phyloP scores from a whole-genome alignment of 352 stramenopile species.

The Phytophthora melonis region DNA sequence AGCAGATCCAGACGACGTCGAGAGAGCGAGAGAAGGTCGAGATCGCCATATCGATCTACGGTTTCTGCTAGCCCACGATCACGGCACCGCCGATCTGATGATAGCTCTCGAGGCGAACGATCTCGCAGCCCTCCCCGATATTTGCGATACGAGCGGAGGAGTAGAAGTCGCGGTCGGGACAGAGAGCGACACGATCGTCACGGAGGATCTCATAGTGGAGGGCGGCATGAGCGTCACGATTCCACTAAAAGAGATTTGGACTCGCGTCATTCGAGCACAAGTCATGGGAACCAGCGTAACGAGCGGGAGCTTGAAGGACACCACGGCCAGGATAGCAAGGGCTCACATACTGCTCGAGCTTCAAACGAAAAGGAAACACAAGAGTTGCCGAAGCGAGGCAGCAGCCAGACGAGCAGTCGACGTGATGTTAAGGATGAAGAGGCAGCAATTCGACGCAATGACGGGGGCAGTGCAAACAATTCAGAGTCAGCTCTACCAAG shows the following conservation, averaged over 20 bases:
- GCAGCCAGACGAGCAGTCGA: background rate
- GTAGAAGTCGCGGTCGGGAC: background rate
- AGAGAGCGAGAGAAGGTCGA: conserved; percentile 16
- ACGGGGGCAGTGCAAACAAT: background rate
- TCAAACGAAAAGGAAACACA: background rate
- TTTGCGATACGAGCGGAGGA: background rate
- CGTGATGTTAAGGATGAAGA: background rate
- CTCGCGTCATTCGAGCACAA: background rate
- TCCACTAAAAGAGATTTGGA: background rate
- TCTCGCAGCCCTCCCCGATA: conserved; percentile 12
- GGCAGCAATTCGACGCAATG: background rate
- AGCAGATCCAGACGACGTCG: conserved; percentile 26
- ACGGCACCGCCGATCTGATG: background rate
- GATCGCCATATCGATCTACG: conserved; percentile 11
- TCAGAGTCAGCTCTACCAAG: background rate
- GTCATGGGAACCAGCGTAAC: background rate
- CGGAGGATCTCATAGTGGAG: background rate
- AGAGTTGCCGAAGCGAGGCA: background rate
- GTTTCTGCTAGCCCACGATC: conserved; percentile 1
- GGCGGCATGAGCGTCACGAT: background rate
- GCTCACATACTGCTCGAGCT: background rate
- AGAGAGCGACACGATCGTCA: conserved; percentile 1
- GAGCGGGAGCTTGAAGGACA: background rate
- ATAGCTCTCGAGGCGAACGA: background rate
- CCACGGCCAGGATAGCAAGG: background rate